These are phyloP conservation scores for Stephanodiscus minutulus DNA, from an alignment of 108 stramenopile species.

Conservation along the genomic window DNA sequence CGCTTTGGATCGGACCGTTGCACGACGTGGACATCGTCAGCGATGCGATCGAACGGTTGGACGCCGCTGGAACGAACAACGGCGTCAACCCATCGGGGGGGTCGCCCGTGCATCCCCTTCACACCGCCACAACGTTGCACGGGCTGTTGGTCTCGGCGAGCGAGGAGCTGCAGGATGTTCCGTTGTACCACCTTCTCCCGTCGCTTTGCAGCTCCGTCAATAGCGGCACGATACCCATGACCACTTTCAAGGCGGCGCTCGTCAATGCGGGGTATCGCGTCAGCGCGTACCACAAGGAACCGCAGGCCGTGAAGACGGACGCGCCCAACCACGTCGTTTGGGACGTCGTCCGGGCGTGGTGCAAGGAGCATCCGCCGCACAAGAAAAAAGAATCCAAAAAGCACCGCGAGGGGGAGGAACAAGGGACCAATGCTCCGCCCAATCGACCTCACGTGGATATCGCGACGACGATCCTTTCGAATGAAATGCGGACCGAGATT, in stretches of 20 bases:
- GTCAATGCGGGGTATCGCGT: conserved; percentile 91
- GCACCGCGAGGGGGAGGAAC: conserved; percentile 47
- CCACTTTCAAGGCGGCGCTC: conserved; percentile 79
- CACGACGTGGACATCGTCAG: conserved; percentile 88
- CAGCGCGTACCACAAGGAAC: conserved; percentile 94
- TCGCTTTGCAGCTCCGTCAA: conserved; percentile 72
- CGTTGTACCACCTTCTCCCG: conserved; percentile 89
- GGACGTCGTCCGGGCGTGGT: conserved; percentile 93
- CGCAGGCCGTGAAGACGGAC: conserved; percentile 93
- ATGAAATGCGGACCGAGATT: conserved; percentile 62
- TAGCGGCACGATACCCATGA: conserved; percentile 76
- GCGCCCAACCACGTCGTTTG: conserved; percentile 92
- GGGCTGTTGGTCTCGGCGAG: conserved; percentile 89
- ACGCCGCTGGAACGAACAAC: conserved; percentile 31
- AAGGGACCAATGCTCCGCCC: conserved; percentile 24
- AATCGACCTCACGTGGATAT: conserved; percentile 20
- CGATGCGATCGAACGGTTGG: conserved; percentile 72
- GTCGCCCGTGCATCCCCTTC: conserved; percentile 41
- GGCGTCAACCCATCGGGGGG: conserved; percentile 40
- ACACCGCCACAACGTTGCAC: conserved; percentile 51
- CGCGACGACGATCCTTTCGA: conserved; percentile 73
- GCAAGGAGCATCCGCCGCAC: conserved; percentile 79
- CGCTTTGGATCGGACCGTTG: conserved; percentile 94
- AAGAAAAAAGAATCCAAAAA: conserved; percentile 57
- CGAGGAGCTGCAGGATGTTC: conserved; percentile 93